A percentile compares a stretch with the other conserved stretches of the same genome.
These are phyloP conservation scores for Pythium phragmiticola DNA, from an alignment of 352 stramenopile genomes.

Conservation along the genomic window DNA sequence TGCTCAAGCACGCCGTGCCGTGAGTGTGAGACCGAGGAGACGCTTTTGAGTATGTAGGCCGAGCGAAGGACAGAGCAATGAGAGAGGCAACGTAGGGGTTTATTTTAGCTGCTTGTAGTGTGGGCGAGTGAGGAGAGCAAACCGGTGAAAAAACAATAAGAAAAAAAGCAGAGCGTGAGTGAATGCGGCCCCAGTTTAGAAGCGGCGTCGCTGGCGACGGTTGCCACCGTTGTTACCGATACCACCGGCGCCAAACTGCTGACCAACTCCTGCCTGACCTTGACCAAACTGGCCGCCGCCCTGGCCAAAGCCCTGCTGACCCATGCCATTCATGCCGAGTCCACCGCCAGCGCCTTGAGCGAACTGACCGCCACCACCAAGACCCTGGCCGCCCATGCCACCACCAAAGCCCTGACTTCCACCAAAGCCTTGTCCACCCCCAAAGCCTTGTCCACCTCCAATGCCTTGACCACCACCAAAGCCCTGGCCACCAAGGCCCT, in stretches of 20 bases:
- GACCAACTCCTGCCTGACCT: not conserved
- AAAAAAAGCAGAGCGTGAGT: not conserved
- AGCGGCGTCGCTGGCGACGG: not conserved
- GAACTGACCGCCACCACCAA: not conserved
- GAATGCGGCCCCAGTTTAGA: not conserved
- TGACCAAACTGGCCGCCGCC: not conserved
- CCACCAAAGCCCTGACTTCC: not conserved
- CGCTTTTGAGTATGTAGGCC: not conserved
- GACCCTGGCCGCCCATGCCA: not conserved
- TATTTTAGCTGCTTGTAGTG: not conserved
- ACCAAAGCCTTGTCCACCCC: not conserved
- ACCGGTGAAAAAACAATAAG: not conserved
- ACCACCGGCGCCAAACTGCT: not conserved
- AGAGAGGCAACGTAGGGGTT: not conserved
- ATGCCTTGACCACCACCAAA: not conserved
- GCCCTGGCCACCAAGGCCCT: too few relatives aligned
- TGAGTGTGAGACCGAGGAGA: not conserved
- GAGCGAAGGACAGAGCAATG: not conserved
- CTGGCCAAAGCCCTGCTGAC: not conserved
- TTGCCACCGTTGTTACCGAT: too few relatives aligned
- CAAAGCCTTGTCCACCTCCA: not conserved
- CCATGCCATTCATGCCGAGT: conserved; percentile 1
- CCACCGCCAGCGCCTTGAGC: not conserved
- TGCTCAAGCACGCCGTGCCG: conserved; percentile 22
- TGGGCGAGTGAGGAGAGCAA: not conserved